These are phyloP conservation scores for Neonectria punicea DNA, from an alignment of 2,329 filamentous ascomycete genomes.

Conservation along the genomic window DNA sequence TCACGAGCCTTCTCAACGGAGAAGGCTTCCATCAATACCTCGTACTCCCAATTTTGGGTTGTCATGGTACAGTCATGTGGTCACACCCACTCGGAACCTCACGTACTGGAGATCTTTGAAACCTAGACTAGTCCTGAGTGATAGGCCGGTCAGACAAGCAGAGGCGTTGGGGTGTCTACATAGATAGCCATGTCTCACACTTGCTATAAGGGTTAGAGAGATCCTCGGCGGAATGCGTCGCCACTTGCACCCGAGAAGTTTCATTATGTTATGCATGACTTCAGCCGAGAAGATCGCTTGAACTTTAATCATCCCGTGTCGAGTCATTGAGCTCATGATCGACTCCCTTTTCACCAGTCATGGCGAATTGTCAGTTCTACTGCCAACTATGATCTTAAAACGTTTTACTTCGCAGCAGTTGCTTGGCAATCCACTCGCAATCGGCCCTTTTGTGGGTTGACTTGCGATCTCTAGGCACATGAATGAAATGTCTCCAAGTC, in stretches of 20 bases:
- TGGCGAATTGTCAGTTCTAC: not conserved
- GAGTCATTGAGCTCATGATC: not conserved
- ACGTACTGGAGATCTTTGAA: too few species aligned
- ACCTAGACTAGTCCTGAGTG: not conserved
- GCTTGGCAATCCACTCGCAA: not conserved
- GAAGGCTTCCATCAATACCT: too few species aligned
- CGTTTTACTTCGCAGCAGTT: not conserved
- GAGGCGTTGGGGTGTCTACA: not conserved
- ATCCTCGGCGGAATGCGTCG: not conserved
- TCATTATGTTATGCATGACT: not conserved
- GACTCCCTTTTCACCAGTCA: not conserved
- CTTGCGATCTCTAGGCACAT: not conserved
- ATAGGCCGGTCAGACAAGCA: not conserved
- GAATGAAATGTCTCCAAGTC: not conserved
- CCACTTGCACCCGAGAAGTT: not conserved
- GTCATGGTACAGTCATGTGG: not conserved
- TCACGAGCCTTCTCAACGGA: too few species aligned
- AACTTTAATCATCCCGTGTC: not conserved
- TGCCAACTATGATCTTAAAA: not conserved
- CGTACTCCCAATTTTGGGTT: too few species aligned
- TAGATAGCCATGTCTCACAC: not conserved
- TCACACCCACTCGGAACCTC: not conserved
- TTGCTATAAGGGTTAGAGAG: not conserved
- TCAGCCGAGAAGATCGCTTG: not conserved
- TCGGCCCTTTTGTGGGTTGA: not conserved